These are phyloP conservation scores for Aspergillus pseudoterreus DNA, from an alignment of 2,329 filamentous ascomycete genomes.

Conservation along the genomic window DNA sequence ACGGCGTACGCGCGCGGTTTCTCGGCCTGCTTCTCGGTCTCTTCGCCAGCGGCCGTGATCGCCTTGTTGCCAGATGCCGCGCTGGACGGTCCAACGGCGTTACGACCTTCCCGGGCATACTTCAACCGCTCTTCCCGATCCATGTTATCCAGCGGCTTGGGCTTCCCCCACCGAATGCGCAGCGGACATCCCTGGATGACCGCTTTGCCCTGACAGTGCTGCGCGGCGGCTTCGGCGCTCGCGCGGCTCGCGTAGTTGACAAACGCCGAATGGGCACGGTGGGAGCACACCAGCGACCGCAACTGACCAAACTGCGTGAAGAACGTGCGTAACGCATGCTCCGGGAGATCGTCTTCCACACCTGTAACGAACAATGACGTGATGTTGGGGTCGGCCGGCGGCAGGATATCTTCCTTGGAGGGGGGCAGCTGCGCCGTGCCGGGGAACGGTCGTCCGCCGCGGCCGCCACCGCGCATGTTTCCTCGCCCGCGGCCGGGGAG, in stretches of 20 bases:
- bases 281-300: conserved; percentile 89
- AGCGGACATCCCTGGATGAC: conserved; percentile 89
- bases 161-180: conserved; percentile 86
- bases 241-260: conserved; percentile 87
- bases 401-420: conserved; percentile 77
- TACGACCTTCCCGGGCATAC: conserved; percentile 74
- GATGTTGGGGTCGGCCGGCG: conserved; percentile 78
- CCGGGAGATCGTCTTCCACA: conserved; percentile 91
- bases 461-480: conserved; percentile 39
- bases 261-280: conserved; percentile 96
- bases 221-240: conserved; percentile 80
- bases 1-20: conserved; percentile 47
- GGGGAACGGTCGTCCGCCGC: conserved; percentile 60
- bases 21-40: conserved; percentile 33
- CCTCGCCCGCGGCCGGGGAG: conserved; percentile 47
- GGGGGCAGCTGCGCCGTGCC: conserved; percentile 72
- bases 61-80: conserved; percentile 30
- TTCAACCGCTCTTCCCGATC: conserved; percentile 78
- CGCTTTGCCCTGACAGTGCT: conserved; percentile 79
- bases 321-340: conserved; percentile 84
- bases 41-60: conserved; percentile 39
- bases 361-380: conserved; percentile 94
- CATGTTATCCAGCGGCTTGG: conserved; percentile 87
- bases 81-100: conserved; percentile 50
- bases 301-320: conserved; percentile 88